phyloP scores from a whole-genome alignment of 495 filamentous ascomycete species.

The Terfezia claveryi region DNA sequence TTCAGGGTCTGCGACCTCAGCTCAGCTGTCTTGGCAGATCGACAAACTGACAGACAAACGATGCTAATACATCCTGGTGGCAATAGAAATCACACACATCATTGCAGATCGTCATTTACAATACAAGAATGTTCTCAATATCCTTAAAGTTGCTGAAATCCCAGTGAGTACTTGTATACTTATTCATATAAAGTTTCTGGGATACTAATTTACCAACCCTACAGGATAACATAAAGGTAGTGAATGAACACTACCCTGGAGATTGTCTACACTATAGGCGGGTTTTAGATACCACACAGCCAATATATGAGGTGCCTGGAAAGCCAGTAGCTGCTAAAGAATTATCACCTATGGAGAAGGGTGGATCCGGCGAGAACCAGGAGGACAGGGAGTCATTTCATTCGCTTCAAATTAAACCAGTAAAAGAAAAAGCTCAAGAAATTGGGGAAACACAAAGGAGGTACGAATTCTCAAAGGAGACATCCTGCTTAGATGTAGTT shows the following conservation, averaged over 20 bases:
- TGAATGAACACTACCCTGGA: slow-evolving; percentile 57
- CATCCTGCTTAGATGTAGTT: too few species aligned
- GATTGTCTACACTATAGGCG: slow-evolving; percentile 48
- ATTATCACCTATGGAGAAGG: too few species aligned
- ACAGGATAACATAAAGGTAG: slow-evolving; percentile 32
- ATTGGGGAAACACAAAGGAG: too few species aligned
- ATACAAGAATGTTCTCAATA: slow-evolving; percentile 41
- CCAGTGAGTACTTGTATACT: slow-evolving; percentile 24
- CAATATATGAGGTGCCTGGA: slow-evolving; percentile 36
- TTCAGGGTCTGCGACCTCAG: too few species aligned
- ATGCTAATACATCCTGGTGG: background rate
- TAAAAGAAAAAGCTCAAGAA: too few species aligned
- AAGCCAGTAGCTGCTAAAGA: background rate
- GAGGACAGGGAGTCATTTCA: too few species aligned
- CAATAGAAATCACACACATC: slow-evolving; percentile 39
- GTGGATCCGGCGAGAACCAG: too few species aligned
- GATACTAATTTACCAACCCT: background rate
- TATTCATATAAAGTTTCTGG: slow-evolving; percentile 13
- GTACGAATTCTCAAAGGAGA: too few species aligned
- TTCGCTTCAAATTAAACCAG: too few species aligned
- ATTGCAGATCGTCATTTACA: slow-evolving; percentile 51
- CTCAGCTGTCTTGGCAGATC: too few species aligned
- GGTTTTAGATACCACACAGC: slow-evolving; percentile 35
- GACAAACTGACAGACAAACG: too few species aligned
- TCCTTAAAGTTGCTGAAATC: slow-evolving; percentile 30